Conservation (phyloP, 768 basidiomycete species). For the Suillus brevipes region DNA sequence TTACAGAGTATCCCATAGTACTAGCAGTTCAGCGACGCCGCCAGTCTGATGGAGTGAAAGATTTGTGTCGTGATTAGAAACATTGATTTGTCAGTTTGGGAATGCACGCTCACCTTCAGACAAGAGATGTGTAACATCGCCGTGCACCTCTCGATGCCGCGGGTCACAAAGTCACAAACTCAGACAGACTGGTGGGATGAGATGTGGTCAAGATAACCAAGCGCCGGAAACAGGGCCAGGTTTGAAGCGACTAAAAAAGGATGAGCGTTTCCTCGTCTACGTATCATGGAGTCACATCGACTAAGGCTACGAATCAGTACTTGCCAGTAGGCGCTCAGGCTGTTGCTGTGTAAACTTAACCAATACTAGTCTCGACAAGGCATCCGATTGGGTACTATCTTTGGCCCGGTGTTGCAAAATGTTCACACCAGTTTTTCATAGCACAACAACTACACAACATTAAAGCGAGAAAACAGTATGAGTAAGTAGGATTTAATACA, state of each 20-base stretch:
- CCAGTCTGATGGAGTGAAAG: background rate
- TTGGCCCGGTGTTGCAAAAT: too few relatives aligned
- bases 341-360: too few relatives aligned
- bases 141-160: background rate
- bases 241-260: background rate
- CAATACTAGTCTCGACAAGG: too few relatives aligned
- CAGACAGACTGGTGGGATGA: background rate
- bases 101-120: background rate
- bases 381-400: too few relatives aligned
- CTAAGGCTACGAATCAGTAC: too few relatives aligned
- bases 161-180: background rate
- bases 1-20: slow-evolving; percentile 2
- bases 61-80: background rate
- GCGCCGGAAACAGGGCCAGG: background rate
- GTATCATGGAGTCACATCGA: background rate
- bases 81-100: background rate
- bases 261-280: background rate
- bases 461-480: too few relatives aligned
- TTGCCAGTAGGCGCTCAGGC: too few relatives aligned
- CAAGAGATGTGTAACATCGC: background rate
- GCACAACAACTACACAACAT: too few relatives aligned
- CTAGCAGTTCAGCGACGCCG: background rate
- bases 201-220: background rate
- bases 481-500: too few relatives aligned
- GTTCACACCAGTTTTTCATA: too few relatives aligned